Conservation (phyloP, 306 rosid species). For the Morella rubra region DNA sequence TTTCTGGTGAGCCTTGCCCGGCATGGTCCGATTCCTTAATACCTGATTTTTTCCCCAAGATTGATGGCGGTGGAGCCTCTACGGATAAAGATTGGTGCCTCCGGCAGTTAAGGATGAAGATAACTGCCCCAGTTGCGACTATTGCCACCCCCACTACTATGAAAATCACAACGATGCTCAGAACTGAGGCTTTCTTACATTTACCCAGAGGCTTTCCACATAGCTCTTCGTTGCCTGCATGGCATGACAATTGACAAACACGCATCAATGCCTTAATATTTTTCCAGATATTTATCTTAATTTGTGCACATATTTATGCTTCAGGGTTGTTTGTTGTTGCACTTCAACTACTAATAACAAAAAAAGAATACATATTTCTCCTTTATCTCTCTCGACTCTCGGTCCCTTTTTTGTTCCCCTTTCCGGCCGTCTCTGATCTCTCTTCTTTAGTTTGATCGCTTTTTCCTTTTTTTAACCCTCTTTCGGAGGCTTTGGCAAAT, state of each 20-base stretch:
- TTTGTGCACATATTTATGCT: not conserved
- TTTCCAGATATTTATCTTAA: not conserved
- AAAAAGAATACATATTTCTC: too few relatives aligned
- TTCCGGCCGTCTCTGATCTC: too few relatives aligned
- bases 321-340: not conserved
- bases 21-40: constrained; percentile 7
- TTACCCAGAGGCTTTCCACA: constrained; percentile 69
- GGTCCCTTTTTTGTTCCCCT: too few relatives aligned
- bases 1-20: constrained; percentile 21
- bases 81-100: not conserved
- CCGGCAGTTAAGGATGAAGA: constrained; percentile 22
- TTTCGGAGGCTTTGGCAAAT: too few relatives aligned
- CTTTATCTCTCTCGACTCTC: too few relatives aligned
- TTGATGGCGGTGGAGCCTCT: constrained; percentile 42
- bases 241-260: constrained; percentile 10
- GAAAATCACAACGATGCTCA: constrained; percentile 37
- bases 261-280: not conserved
- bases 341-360: too few relatives aligned
- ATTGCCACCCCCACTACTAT: constrained; percentile 47
- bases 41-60: constrained; percentile 11
- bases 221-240: constrained; percentile 62
- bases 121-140: constrained; percentile 35
- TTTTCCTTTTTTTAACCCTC: too few relatives aligned
- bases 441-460: too few relatives aligned
- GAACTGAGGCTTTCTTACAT: constrained; percentile 42